Conservation (phyloP, 192 early-diverging fungal species). For the Gamsiella multidivaricata region DNA sequence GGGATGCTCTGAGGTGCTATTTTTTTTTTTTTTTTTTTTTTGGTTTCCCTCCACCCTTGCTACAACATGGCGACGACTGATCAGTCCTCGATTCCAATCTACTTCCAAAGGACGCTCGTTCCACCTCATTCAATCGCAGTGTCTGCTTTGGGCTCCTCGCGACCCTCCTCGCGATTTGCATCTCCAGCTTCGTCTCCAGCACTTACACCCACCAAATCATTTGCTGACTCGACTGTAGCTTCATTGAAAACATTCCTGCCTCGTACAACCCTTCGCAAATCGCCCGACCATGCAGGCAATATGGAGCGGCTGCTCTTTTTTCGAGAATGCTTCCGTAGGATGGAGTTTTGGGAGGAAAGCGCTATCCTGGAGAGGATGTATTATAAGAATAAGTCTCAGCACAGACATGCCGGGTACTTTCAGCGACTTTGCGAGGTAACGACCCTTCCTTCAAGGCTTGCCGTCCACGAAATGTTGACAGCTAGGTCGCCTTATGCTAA, state of each 20-base stretch:
- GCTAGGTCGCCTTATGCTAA: background rate
- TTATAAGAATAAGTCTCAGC: slow-evolving; percentile 64
- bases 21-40: slow-evolving; percentile 6
- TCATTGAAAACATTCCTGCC: slow-evolving; percentile 24
- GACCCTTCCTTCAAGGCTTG: background rate
- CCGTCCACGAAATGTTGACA: background rate
- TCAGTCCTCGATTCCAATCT: slow-evolving; percentile 11
- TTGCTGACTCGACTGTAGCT: background rate
- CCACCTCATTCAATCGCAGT: slow-evolving; percentile 18
- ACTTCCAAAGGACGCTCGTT: slow-evolving; percentile 9
- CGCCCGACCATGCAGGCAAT: slow-evolving; percentile 19
- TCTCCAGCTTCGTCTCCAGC: slow-evolving; percentile 2
- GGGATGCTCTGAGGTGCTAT: no score
- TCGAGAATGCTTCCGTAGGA: slow-evolving; percentile 46
- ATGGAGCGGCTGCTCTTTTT: slow-evolving; percentile 34
- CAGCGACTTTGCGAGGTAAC: slow-evolving; percentile 54
- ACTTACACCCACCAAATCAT: background rate
- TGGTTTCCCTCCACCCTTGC: background rate
- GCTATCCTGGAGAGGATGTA: slow-evolving; percentile 56
- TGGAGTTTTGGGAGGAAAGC: slow-evolving; percentile 56
- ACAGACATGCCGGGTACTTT: slow-evolving; percentile 54
- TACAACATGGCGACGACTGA: slow-evolving; percentile 3
- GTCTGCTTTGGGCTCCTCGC: background rate
- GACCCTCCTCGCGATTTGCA: background rate
- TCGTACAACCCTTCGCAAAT: slow-evolving; percentile 12